Conservation (phyloP, 225 moss, liverwort and hornwort species). For the Bryum argenteum region DNA sequence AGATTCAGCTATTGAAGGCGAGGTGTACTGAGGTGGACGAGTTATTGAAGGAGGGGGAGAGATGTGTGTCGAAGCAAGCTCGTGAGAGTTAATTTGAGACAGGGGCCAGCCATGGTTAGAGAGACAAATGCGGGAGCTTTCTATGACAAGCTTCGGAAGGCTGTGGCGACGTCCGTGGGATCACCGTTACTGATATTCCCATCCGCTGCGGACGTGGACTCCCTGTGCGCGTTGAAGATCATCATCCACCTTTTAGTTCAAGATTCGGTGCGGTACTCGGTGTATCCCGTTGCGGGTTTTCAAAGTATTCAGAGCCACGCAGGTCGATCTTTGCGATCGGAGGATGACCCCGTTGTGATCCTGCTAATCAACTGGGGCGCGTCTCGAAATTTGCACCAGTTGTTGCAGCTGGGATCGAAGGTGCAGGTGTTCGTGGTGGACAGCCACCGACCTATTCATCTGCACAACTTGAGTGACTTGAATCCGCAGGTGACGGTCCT, state of each 20-base stretch:
- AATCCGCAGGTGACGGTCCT: slow-evolving; percentile 75
- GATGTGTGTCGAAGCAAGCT: slow-evolving; percentile 20
- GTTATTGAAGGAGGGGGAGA: neutral
- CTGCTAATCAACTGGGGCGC: slow-evolving; percentile 93
- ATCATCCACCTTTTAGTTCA: slow-evolving; percentile 64
- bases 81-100: neutral
- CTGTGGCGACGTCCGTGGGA: slow-evolving; percentile 56
- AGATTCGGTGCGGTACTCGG: slow-evolving; percentile 87
- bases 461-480: slow-evolving; percentile 66
- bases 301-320: slow-evolving; percentile 64
- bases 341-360: slow-evolving; percentile 59
- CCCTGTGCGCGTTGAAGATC: slow-evolving; percentile 78
- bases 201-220: slow-evolving; percentile 82
- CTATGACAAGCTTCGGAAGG: slow-evolving; percentile 72
- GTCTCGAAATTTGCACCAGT: slow-evolving; percentile 70
- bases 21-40: too few species aligned
- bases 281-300: slow-evolving; percentile 78
- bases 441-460: slow-evolving; percentile 85
- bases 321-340: slow-evolving; percentile 50
- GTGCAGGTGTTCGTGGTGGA: slow-evolving; percentile 85
- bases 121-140: slow-evolving; percentile 76
- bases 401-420: slow-evolving; percentile 68
- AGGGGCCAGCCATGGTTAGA: slow-evolving; percentile 75
- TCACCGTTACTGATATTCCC: slow-evolving; percentile 85
- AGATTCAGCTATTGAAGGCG: neutral